Percentiles rank a stretch among this genome's conserved stretches.
Evolutionary conservation across 2,329 filamentous ascomycete genomes (phyloP).

Genomic region (Bipolaris cookei): DNA sequence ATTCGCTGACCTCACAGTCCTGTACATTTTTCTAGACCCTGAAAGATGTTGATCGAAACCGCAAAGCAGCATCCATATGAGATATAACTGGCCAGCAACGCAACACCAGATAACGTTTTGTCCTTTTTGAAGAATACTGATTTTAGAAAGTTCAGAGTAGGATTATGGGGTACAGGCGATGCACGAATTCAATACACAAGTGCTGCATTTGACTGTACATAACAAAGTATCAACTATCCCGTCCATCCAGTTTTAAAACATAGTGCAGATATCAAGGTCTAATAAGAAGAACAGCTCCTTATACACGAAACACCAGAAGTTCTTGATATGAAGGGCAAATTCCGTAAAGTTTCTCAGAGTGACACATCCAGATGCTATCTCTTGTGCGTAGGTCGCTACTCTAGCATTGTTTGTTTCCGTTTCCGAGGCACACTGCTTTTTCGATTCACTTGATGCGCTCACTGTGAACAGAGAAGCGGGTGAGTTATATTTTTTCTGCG

Average conservation of each 20-base stretch:
- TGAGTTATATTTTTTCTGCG: neutral
- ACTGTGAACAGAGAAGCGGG: neutral
- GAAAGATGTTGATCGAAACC: slow-evolving; percentile 44
- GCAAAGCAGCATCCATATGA: slow-evolving; percentile 49
- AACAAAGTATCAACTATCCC: slow-evolving; percentile 11
- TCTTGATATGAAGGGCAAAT: slow-evolving; percentile 20
- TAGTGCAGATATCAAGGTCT: slow-evolving; percentile 13
- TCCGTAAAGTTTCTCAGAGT: slow-evolving; percentile 14
- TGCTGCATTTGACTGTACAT: slow-evolving; percentile 24
- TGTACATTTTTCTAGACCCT: neutral
- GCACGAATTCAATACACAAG: slow-evolving; percentile 24
- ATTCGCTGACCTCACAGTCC: neutral
- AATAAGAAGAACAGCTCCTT: slow-evolving; percentile 13
- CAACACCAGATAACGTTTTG: slow-evolving; percentile 46
- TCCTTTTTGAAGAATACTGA: slow-evolving; percentile 8
- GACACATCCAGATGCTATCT: neutral
- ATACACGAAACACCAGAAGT: slow-evolving; percentile 22
- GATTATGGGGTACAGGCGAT: slow-evolving; percentile 23
- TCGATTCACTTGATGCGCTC: neutral
- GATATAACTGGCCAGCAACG: slow-evolving; percentile 36
- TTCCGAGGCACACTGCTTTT: neutral
- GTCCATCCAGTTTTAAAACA: slow-evolving; percentile 27
- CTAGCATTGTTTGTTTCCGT: neutral
- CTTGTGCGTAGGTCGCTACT: slow-evolving; percentile 5
- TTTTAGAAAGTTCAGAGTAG: slow-evolving; percentile 1